Base-by-base conservation (phyloP, 2,329 filamentous ascomycete genomes). In the Alternaria longipes region DNA sequence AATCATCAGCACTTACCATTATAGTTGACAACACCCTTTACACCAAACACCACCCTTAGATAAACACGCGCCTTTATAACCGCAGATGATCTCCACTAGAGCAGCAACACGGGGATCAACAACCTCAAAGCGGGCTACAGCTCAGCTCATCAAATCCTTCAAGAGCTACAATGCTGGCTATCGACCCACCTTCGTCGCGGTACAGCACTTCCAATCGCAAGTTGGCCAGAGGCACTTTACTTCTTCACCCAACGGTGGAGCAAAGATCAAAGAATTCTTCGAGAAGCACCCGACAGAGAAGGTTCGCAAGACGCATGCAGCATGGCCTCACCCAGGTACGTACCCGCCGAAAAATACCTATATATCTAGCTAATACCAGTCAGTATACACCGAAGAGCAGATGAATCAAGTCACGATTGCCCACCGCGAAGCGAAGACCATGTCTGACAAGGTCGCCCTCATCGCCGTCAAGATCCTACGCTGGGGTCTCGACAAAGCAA, bases 391-490 rank as follows among this genome's bases (percentile, higher is more conserved):
- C 28, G 85, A 91, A 73, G 84, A 91, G 64, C 90, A 97, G 77
- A 95, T 98, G 91, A 83, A 86, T 24, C 75, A 78, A 22, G 87
- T 98, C 51, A 83, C 84, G 46, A 87, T 94, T 4, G 92, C 90
- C 22, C 94, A 98, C 75, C 90, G 94, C 24, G 79, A 89, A 67
- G 88, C 91, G 2, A 85, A 88, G 71, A 90, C 87, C 12, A 84
- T 87, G 74, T 91, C 93, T 5, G 95, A 99, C 77, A 89, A 87
- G 81, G 80, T 90, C 4, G 95, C 95, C 3, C 89, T 95, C 74
- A 85, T 87, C 60, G 87, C 92, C 65, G 90, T 97, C 50, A 88
- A 91, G 7, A 67, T 93, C 22, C 85, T 93, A 40, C 86, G 94
- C 51, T 94, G 87, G 84, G 88, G 88, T 9, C 92, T 96, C 81